A percentile compares a stretch with the other conserved stretches of the same genome.
Conservation (phyloP, 345 rosid species). For the Corymbia maculata region DNA sequence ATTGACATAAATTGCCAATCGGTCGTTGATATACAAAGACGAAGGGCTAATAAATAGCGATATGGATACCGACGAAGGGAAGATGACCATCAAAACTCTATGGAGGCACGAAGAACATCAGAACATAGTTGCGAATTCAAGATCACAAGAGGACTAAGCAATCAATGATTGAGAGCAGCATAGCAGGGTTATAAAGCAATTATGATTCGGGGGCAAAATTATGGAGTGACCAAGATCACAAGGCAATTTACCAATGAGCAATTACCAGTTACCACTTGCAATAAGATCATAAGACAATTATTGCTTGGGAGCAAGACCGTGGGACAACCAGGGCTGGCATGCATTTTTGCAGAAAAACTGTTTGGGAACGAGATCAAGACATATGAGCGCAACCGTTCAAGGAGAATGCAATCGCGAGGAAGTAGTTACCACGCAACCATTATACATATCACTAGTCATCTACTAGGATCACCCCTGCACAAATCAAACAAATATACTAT, state of each 20-base stretch:
- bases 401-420: neutral
- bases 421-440: neutral
- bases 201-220: no score
- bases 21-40: no score
- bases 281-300: neutral
- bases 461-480: neutral
- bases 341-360: neutral
- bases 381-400: neutral
- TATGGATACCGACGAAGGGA: no score
- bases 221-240: no score
- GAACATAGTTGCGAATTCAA: no score
- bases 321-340: neutral
- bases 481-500: neutral
- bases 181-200: no score
- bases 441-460: rapidly evolving
- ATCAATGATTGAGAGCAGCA: no score
- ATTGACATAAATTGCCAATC: no score
- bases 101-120: no score
- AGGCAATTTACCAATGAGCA: neutral
- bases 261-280: neutral
- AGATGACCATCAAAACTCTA: no score
- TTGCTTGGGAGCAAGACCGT: neutral
- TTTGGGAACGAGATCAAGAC: neutral
- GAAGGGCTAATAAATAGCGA: no score
- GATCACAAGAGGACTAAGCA: no score